Percentiles rank a stretch among this genome's conserved stretches.
phyloP scores from a whole-genome alignment of 1,139 yeast genomes.

The Lodderomyces beijingensis region DNA sequence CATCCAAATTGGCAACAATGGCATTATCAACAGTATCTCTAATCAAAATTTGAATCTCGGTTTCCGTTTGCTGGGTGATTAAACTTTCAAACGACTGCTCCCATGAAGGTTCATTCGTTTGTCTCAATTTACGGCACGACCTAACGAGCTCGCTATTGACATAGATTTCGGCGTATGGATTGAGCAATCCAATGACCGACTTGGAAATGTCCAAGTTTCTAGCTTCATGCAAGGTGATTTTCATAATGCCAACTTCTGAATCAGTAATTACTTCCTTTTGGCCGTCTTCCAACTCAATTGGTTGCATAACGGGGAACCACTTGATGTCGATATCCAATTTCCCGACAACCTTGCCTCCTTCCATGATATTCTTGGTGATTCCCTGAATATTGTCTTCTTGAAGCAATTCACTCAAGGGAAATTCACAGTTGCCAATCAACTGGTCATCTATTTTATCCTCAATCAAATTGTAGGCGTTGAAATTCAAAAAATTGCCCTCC shows the following conservation, averaged over 20 bases:
- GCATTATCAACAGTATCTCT: constrained; percentile 52
- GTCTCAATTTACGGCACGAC: constrained; percentile 56
- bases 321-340: constrained; percentile 55
- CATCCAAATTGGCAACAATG: constrained; percentile 50
- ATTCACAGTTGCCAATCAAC: constrained; percentile 52
- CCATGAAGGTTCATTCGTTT: constrained; percentile 70
- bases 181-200: constrained; percentile 65
- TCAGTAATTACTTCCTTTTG: constrained; percentile 46
- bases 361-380: constrained; percentile 32
- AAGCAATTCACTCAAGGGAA: constrained; percentile 54
- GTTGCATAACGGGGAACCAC: constrained; percentile 57
- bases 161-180: constrained; percentile 66
- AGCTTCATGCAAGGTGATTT: constrained; percentile 68
- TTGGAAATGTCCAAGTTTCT: constrained; percentile 60
- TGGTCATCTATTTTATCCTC: constrained; percentile 51
- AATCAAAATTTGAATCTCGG: constrained; percentile 50
- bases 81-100: constrained; percentile 59
- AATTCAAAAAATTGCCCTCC: constrained; percentile 49
- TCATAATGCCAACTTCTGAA: constrained; percentile 67
- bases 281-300: constrained; percentile 47
- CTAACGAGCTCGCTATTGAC: constrained; percentile 52
- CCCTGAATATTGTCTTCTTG: constrained; percentile 44
- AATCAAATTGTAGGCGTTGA: constrained; percentile 50
- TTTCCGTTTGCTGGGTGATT: constrained; percentile 53
- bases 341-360: constrained; percentile 59